Conservation (phyloP, 345 rosid genomes). For the Pseudoturritis turrita region DNA sequence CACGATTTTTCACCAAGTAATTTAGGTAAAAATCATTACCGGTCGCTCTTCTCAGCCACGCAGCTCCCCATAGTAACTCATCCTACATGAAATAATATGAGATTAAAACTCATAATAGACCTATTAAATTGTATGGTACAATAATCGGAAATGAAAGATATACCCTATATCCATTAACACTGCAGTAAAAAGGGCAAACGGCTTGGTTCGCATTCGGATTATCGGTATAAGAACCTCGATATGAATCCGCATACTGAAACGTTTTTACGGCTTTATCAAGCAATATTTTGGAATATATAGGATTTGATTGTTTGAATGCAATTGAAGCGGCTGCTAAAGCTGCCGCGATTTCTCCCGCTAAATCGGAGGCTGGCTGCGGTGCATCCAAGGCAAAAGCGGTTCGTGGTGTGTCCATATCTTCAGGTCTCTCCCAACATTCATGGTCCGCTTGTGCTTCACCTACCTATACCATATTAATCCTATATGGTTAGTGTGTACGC, state of each 20-base stretch:
- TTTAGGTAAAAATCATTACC: conserved; percentile 34
- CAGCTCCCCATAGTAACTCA: conserved; percentile 86
- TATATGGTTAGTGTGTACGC: neutral
- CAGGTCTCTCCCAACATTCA: conserved; percentile 84
- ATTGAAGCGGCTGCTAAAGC: conserved; percentile 79
- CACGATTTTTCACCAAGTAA: conserved; percentile 26
- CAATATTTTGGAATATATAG: conserved; percentile 37
- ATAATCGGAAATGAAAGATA: neutral
- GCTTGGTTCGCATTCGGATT: conserved; percentile 31
- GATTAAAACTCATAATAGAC: neutral
- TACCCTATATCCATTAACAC: conserved; percentile 57
- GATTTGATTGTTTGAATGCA: conserved; percentile 43
- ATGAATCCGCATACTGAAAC: conserved; percentile 62
- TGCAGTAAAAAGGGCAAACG: conserved; percentile 82
- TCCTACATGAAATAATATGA: conserved; percentile 38
- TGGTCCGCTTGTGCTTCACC: conserved; percentile 67
- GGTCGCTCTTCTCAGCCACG: conserved; percentile 76
- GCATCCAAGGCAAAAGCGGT: conserved; percentile 52
- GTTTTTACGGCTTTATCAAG: conserved; percentile 55
- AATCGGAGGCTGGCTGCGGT: conserved; percentile 64
- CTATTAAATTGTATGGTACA: neutral
- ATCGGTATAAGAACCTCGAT: conserved; percentile 49
- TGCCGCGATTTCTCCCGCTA: conserved; percentile 78
- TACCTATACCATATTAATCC: conserved; percentile 17
- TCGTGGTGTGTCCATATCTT: conserved; percentile 90